Conservation (phyloP, 1,284 basidiomycete genomes). For the Ganoderma lucidum region DNA sequence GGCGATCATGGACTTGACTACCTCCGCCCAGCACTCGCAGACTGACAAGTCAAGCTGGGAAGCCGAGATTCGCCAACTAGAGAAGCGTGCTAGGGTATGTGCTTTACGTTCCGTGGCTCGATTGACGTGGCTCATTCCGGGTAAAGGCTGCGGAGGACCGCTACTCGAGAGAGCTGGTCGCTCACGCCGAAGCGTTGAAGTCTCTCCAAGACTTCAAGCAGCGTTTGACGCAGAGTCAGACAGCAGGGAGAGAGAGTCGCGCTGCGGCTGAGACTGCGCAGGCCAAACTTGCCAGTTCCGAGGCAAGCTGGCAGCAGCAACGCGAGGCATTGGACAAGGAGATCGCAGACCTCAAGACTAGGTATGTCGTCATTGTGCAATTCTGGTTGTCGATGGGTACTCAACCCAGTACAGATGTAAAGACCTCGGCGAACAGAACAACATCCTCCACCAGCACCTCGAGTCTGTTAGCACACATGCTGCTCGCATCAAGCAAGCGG, state of each 20-base stretch:
- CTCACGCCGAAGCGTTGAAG: conserved; percentile 87
- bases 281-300: conserved; percentile 74
- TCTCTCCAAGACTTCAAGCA: conserved; percentile 69
- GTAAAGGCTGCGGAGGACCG: conserved; percentile 79
- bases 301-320: conserved; percentile 84
- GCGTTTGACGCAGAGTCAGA: conserved; percentile 62
- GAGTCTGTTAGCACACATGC: conserved; percentile 88
- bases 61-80: conserved; percentile 68
- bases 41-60: conserved; percentile 70
- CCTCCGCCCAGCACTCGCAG: conserved; percentile 71
- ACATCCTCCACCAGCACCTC: conserved; percentile 83
- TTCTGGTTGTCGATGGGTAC: background rate
- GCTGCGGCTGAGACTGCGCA: conserved; percentile 76
- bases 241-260: conserved; percentile 61
- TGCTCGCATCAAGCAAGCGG: conserved; percentile 75
- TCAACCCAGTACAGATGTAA: conserved; percentile 58
- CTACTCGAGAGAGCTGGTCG: conserved; percentile 82
- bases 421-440: conserved; percentile 82
- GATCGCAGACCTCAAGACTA: conserved; percentile 70
- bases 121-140: background rate
- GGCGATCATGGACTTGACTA: conserved; percentile 78
- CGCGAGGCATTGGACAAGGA: conserved; percentile 82
- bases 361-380: conserved; percentile 52
- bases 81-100: conserved; percentile 73
- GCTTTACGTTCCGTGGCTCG: too few species aligned